Evolutionary conservation across 768 basidiomycete genomes (phyloP), one percentile per base, ranked within the genome.

Genomic region (Porpolomopsis calyptriformis): DNA sequence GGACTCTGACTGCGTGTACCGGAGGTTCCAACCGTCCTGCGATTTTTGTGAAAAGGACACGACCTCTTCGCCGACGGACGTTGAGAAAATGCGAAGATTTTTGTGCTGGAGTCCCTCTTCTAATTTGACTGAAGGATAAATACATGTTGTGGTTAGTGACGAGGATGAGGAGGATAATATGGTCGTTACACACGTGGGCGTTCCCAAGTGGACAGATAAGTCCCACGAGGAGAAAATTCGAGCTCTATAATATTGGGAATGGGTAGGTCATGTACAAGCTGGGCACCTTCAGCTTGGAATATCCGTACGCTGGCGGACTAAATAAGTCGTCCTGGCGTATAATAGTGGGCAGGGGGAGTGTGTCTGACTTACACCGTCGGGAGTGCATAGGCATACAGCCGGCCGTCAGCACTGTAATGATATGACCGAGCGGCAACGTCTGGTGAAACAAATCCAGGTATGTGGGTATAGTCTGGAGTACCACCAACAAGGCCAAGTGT

Each of bases 151-250:
- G n/a, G 14, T 24, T n/a, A n/a, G n/a, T n/a, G n/a, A n/a, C n/a
- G 18, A 27, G 23, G 41, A 26, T 25, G 31, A 25, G 37, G 29
- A 6, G 19, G 37, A 45, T 10, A 7, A 22, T 11, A 39, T 7
- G 29, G 45, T 7, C 12, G 46, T 11, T 44, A 62, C 72, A 43
- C 56, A 81, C 80, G 70, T 54, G 85, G 88, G 48, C 96, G 78
- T 67, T 97, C 93, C 89, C 93, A 98, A 39, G 89, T 93, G 44
- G 90, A 93, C 35, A 99, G 59, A 64, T 89, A 97, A 0, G 86
- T 90, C 31, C 90, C 93, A 50, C 85, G 77, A 8, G 96, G 93
- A 4, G 94, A 98, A 65, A 99, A 96, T 56, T 75, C 76, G 55
- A 97, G 61, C 58, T 97, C 96, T 43, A 91, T 60, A 51, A 85